Percentiles rank a stretch among this genome's conserved stretches.
Evolutionary conservation across 176 grass and related monocot species (phyloP).

Genomic region (Paspalum notatum): DNA sequence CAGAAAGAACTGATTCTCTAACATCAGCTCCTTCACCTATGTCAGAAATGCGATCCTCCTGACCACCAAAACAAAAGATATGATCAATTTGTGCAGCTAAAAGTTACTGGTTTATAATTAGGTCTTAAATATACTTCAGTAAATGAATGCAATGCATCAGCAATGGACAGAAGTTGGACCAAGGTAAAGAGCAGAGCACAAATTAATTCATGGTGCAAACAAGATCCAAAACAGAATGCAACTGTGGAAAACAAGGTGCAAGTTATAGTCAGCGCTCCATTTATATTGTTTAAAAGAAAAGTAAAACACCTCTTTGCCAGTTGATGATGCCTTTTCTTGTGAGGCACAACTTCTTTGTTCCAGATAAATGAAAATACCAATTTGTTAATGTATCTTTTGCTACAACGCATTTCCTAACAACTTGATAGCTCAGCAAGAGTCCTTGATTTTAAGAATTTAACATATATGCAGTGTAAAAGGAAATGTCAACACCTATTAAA

Average conservation of each 20-base stretch:
- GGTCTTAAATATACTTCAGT: constrained; percentile 5
- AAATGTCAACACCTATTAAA: constrained; percentile 14
- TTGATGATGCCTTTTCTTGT: constrained; percentile 32
- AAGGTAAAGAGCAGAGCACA: constrained; percentile 20
- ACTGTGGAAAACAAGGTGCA: constrained; percentile 1
- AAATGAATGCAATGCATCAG: constrained; percentile 14
- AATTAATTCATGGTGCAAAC: constrained; percentile 7
- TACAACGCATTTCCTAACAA: constrained; percentile 32
- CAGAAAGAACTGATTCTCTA: constrained; percentile 83
- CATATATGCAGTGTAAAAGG: constrained; percentile 21
- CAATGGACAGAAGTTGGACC: constrained; percentile 7
- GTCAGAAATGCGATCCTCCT: constrained; percentile 92
- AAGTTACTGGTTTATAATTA: constrained; percentile 30
- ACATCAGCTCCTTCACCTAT: constrained; percentile 88
- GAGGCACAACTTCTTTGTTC: constrained; percentile 1
- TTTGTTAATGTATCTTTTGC: not conserved
- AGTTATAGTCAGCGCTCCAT: constrained; percentile 14
- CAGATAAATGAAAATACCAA: constrained; percentile 17
- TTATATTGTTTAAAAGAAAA: too few species aligned
- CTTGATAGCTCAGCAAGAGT: constrained; percentile 32
- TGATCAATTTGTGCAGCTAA: constrained; percentile 27
- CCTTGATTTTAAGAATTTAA: not conserved
- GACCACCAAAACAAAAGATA: constrained; percentile 45
- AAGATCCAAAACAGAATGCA: constrained; percentile 18
- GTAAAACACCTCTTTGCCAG: constrained; percentile 17